Conservation (phyloP, 257 asterid genomes). For the Capsicum pubescens region DNA sequence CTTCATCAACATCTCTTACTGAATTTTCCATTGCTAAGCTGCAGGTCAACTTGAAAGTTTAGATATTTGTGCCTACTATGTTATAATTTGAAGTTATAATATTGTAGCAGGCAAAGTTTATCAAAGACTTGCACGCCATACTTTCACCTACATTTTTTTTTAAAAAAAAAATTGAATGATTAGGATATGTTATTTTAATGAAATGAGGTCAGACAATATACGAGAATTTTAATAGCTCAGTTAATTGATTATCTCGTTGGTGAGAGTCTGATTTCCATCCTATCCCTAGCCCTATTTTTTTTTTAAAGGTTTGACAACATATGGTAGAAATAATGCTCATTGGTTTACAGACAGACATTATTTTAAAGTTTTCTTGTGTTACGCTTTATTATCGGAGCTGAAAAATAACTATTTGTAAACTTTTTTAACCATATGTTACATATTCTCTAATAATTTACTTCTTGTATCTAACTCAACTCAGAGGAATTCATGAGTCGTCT, state of each 20-base stretch:
- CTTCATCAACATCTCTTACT: slow-evolving; percentile 16
- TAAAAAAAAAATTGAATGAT: not conserved
- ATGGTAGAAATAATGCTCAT: not conserved
- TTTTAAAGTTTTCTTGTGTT: not conserved
- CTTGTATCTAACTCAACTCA: not conserved
- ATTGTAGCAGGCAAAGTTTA: not conserved
- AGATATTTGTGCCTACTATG: slow-evolving; percentile 12
- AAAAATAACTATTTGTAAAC: no score
- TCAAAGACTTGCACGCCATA: slow-evolving; percentile 9
- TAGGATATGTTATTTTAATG: not conserved
- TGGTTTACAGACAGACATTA: not conserved
- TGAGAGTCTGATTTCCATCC: no score
- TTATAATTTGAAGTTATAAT: slow-evolving; percentile 14
- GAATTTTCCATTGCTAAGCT: slow-evolving; percentile 20
- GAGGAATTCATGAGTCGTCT: not conserved
- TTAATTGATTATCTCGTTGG: no score
- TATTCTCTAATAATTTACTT: not conserved
- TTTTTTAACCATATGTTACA: not conserved
- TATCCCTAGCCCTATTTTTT: no score
- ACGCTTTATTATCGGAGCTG: not conserved
- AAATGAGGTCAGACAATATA: not conserved
- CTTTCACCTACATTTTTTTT: not conserved
- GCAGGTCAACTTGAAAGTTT: not conserved
- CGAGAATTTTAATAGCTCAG: no score
- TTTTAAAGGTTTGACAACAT: no score